A percentile compares a stretch with the other conserved stretches of the same genome.
Evolutionary conservation across 129 eudicot species (phyloP).

Genomic region (Helianthus tuberosus): DNA sequence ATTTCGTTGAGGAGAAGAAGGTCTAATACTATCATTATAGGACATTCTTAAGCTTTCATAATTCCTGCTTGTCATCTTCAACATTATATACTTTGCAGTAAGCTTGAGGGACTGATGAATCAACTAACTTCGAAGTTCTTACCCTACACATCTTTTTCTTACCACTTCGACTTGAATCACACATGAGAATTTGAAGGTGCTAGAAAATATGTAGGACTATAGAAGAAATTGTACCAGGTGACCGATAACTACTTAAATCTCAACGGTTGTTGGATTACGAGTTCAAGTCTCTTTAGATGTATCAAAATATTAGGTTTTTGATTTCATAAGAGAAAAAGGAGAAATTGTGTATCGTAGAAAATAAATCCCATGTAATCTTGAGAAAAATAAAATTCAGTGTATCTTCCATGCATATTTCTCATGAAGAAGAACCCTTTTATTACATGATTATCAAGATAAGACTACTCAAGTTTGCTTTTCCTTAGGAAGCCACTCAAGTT

Average conservation of each 20-base stretch:
- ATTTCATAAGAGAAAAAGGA: not conserved
- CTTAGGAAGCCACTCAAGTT: conserved; percentile 50
- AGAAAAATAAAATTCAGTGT: conserved; percentile 20
- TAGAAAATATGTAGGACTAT: not conserved
- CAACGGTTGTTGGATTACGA: not conserved
- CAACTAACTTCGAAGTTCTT: not conserved
- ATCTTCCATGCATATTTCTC: conserved; percentile 36
- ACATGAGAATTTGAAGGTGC: not conserved
- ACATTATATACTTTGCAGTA: not conserved
- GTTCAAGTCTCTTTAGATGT: not conserved
- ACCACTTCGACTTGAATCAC: not conserved
- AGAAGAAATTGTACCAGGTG: not conserved
- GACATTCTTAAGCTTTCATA: not conserved
- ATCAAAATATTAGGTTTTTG: not conserved
- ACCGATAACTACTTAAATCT: not conserved
- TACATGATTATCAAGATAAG: conserved; percentile 52
- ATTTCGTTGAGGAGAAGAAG: conserved; percentile 6
- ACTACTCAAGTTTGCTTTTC: conserved; percentile 65
- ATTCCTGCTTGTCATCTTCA: not conserved
- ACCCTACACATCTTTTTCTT: not conserved
- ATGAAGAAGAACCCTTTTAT: conserved; percentile 25
- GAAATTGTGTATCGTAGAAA: not conserved
- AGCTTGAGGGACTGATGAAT: not conserved
- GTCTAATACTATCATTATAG: not conserved
- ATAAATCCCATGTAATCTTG: conserved; percentile 8